A percentile compares a stretch with the other conserved stretches of the same genome.
phyloP scores from a whole-genome alignment of 495 filamentous ascomycete genomes.

The Trypethelium eluteriae region DNA sequence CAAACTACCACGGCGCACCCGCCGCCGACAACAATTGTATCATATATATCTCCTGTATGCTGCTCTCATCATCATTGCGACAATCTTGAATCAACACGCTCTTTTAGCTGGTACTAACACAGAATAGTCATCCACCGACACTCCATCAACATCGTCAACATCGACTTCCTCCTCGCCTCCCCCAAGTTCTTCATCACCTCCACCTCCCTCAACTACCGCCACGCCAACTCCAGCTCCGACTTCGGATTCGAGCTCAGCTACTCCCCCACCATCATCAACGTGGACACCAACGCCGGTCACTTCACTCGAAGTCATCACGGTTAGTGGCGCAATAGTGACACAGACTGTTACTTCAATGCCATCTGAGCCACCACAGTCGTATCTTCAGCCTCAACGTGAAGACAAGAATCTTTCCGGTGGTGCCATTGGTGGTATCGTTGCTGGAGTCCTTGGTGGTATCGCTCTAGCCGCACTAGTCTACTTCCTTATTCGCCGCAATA shows the following conservation, averaged over 20 bases:
- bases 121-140: background rate
- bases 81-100: background rate
- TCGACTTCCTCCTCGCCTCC: background rate
- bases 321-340: background rate
- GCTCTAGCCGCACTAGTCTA: background rate
- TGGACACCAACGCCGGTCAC: conserved; percentile 3
- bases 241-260: background rate
- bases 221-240: background rate
- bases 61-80: background rate
- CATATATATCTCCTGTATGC: conserved; percentile 10
- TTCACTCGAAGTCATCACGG: background rate
- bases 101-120: background rate
- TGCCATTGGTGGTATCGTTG: background rate
- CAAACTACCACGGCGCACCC: conserved; percentile 1
- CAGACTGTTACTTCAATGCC: conserved; percentile 4
- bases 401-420: background rate
- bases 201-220: background rate
- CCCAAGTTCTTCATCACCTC: background rate
- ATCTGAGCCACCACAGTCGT: background rate
- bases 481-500: background rate
- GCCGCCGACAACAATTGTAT: conserved; percentile 9
- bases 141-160: background rate
- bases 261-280: background rate
- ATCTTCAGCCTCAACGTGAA: conserved; percentile 10
- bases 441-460: background rate